Conservation (phyloP, 2,329 filamentous ascomycete species). For the Alternaria novae-zelandiae region DNA sequence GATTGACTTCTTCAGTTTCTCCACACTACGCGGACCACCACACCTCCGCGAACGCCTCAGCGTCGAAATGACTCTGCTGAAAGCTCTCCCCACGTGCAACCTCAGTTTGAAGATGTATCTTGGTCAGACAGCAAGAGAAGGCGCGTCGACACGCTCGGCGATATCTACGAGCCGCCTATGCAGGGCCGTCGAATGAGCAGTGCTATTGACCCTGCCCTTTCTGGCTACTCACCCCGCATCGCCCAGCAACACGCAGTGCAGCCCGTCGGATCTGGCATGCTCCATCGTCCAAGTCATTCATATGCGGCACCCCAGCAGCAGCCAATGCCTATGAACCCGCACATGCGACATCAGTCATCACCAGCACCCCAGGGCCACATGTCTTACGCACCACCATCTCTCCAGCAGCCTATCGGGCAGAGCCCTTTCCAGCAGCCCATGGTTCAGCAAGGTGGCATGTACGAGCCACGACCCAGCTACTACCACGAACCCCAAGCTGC, state of each 20-base stretch:
- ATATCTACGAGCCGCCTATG: conserved; percentile 27
- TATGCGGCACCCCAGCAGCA: conserved; percentile 24
- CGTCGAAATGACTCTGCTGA: conserved; percentile 33
- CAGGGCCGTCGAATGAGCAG: conserved; percentile 27
- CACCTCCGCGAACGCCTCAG: conserved; percentile 43
- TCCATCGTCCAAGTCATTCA: conserved; percentile 40
- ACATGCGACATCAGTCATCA: conserved; percentile 38
- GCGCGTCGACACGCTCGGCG: conserved; percentile 35
- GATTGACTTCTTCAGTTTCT: conserved; percentile 32
- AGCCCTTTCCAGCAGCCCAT: conserved; percentile 20
- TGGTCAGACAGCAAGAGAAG: conserved; percentile 37
- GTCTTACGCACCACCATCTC: conserved; percentile 18
- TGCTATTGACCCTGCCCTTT: conserved; percentile 32
- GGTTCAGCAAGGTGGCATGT: conserved; percentile 13
- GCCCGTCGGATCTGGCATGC: conserved; percentile 14
- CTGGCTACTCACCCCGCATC: conserved; percentile 18
- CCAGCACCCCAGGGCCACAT: conserved; percentile 25
- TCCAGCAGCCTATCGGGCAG: conserved; percentile 13
- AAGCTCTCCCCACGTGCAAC: conserved; percentile 34
- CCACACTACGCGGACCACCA: conserved; percentile 36
- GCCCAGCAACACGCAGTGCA: conserved; percentile 9
- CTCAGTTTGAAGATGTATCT: conserved; percentile 39
- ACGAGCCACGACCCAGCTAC: conserved; percentile 33
- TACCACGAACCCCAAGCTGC: conserved; percentile 33
- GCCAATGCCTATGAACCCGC: conserved; percentile 7